A percentile compares a stretch with the other conserved stretches of the same genome.
Evolutionary conservation across 2,329 filamentous ascomycete genomes (phyloP).

Genomic region (Xylariales sp.): DNA sequence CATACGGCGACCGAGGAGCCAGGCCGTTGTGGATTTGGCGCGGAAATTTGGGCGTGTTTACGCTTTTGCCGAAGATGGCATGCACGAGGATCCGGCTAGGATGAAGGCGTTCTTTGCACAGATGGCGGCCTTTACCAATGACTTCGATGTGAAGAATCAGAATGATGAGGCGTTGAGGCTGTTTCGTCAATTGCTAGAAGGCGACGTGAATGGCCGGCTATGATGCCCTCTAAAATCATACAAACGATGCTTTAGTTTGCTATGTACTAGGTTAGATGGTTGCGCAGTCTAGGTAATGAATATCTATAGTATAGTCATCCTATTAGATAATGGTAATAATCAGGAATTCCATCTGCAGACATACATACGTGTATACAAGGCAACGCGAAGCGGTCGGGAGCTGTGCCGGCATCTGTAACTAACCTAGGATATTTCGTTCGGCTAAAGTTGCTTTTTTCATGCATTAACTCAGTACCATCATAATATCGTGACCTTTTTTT

Average conservation of each 20-base stretch:
- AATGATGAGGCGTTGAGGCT: slow-evolving; percentile 43
- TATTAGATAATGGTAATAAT: neutral
- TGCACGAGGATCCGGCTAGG: slow-evolving; percentile 48
- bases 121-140: slow-evolving; percentile 48
- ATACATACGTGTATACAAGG: slow-evolving; percentile 3
- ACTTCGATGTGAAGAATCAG: slow-evolving; percentile 48
- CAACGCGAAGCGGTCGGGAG: slow-evolving; percentile 14
- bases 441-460: slow-evolving; percentile 18
- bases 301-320: neutral
- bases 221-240: neutral
- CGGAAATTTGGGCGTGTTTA: slow-evolving; percentile 48
- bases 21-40: slow-evolving; percentile 49
- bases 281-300: neutral
- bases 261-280: neutral
- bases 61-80: slow-evolving; percentile 45
- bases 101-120: slow-evolving; percentile 47
- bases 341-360: neutral
- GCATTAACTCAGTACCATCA: slow-evolving; percentile 5
- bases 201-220: neutral
- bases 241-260: neutral
- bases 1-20: slow-evolving; percentile 47
- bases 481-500: too few species aligned
- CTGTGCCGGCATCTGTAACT: slow-evolving; percentile 1
- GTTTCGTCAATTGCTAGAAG: slow-evolving; percentile 26
- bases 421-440: neutral